Conservation (phyloP, 2,329 filamentous ascomycete species). For the Bipolaris sorokiniana region DNA sequence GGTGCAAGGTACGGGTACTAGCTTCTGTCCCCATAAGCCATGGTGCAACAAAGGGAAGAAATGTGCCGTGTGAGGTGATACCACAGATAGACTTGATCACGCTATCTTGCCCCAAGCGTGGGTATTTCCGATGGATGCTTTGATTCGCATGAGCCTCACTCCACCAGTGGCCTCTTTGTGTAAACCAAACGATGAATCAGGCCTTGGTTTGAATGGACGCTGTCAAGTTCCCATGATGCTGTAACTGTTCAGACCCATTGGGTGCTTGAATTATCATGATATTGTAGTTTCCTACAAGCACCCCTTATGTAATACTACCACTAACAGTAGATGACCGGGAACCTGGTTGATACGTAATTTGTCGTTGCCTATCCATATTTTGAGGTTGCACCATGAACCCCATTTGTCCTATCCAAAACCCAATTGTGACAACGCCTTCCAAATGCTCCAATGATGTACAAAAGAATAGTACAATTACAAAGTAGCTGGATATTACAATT, state of each 20-base stretch:
- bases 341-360: background rate
- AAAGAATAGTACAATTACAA: constrained; percentile 10
- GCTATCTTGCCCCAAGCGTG: constrained; percentile 4
- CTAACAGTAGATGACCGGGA: background rate
- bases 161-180: no score
- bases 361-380: background rate
- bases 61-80: constrained; percentile 6
- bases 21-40: background rate
- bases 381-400: background rate
- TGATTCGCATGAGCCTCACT: no score
- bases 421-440: background rate
- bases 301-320: constrained; percentile 1
- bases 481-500: background rate
- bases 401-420: background rate
- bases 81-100: constrained; percentile 2
- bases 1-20: constrained; percentile 14
- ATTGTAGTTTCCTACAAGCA: constrained; percentile 6
- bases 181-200: no score
- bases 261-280: background rate
- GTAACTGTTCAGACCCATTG: background rate
- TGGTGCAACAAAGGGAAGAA: background rate
- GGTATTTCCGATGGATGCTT: background rate
- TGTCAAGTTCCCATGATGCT: background rate
- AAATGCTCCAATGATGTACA: background rate
- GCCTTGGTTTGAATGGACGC: background rate